Base-by-base conservation (phyloP, 345 rosid genomes). In the Melastoma malabathricum region DNA sequence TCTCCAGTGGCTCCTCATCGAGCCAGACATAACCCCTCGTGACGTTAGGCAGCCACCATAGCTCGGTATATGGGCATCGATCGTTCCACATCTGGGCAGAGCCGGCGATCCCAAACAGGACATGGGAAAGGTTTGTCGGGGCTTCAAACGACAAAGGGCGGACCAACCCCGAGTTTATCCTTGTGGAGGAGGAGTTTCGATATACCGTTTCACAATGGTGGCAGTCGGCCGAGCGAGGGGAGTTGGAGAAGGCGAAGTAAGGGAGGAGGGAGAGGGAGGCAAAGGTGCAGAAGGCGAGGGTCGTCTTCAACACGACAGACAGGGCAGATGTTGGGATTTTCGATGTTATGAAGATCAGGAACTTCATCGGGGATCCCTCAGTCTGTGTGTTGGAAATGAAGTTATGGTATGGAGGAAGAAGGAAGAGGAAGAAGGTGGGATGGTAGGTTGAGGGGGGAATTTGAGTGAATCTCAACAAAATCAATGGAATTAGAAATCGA, bases 11-110 rank as follows among this genome's bases (percentile, higher is more conserved):
- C 18, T 66, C 56, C 59, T 76, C 75, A 43, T 90, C 89, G 12
- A 86, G 84, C 96, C 98, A 90, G 10, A 82, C 89, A 49, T 59
- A 82, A 15, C 98, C 98, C 6, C 85, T 82, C 17, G 80, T 82
- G 16, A 61, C 58, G 52, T 77, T 75, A 7, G 92, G 82, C 39
- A 52, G 68, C 96, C 98, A 86, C 98, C 98, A 86, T 2, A 80
- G 75, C 43, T 83, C 85, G 5, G 68, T 15, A 71, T 76, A 84
- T 18, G 43, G 76, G 18, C 81, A 76, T 5, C 98, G 88, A 16
- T 58, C 50, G 52, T 72, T 50, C 98, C 98, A 90, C 22, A 89
- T 81, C 61, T 67, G 68, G 44, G 84, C 79, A 6, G 98, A 78
- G 29, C 94, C 98, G n/a, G 83, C 86, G 44, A 84, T 75, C 46